These are phyloP conservation scores for Trichomonas gallinae DNA, from an alignment of 208 protist species.

Conservation along the genomic window DNA sequence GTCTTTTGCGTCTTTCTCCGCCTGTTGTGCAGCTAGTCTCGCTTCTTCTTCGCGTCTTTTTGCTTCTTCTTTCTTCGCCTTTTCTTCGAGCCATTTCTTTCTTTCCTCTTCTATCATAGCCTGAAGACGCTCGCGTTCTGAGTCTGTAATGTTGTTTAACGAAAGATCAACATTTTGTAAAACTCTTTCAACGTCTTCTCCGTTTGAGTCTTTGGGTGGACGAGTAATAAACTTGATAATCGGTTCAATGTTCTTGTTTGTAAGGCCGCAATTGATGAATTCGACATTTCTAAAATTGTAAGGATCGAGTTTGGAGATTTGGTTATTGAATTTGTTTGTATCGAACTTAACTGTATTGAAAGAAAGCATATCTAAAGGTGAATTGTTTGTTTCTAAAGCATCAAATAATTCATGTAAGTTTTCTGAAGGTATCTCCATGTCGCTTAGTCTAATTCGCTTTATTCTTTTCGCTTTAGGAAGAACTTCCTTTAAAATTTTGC, in stretches of 20 bases:
- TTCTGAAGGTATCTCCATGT: not conserved
- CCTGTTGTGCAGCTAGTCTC: not conserved
- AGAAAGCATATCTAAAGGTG: not conserved
- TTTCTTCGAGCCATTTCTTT: not conserved
- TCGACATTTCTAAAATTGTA: not conserved
- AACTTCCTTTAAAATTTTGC: not conserved
- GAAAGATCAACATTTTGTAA: not conserved
- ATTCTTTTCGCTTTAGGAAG: not conserved
- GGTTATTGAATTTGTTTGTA: not conserved
- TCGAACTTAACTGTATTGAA: not conserved
- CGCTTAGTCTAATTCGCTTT: not conserved
- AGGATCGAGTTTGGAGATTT: not conserved
- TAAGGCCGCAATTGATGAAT: not conserved
- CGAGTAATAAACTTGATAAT: not conserved
- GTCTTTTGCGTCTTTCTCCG: not conserved
- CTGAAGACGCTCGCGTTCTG: not conserved
- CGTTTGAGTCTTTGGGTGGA: not conserved
- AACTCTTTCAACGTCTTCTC: not conserved
- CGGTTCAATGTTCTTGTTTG: not conserved
- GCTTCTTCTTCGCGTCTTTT: not conserved
- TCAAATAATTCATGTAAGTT: not conserved
- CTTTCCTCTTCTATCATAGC: not conserved
- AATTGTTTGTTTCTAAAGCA: not conserved
- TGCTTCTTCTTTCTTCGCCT: not conserved
- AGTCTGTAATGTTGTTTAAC: not conserved